phyloP scores from a whole-genome alignment of 495 filamentous ascomycete genomes.

The Penicillium canescens region DNA sequence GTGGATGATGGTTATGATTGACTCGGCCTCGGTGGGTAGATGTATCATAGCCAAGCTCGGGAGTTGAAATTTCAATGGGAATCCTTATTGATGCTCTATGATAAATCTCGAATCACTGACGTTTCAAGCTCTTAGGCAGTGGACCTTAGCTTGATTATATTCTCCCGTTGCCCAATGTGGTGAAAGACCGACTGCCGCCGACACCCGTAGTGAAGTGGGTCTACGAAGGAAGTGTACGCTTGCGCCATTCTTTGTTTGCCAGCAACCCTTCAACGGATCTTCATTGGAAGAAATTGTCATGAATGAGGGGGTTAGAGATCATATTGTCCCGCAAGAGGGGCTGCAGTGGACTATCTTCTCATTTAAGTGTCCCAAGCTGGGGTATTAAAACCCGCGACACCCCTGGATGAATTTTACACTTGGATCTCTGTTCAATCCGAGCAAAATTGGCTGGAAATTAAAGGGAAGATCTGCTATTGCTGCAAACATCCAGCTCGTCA shows the following conservation, averaged over 20 bases:
- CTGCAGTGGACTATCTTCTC: too few species aligned
- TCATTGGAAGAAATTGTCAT: neutral
- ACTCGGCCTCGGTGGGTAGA: too few species aligned
- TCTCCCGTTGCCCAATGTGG: neutral
- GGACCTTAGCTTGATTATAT: too few species aligned
- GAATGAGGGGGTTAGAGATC: neutral
- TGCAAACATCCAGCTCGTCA: neutral
- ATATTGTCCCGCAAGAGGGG: too few species aligned
- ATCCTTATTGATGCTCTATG: neutral
- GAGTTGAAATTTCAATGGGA: neutral
- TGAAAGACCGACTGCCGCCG: constrained; percentile 12
- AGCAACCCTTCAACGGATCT: neutral
- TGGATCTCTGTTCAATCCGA: too few species aligned
- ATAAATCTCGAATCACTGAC: too few species aligned
- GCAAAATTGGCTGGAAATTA: neutral
- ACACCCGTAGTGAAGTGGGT: constrained; percentile 10
- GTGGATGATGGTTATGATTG: constrained; percentile 17
- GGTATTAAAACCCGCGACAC: too few species aligned
- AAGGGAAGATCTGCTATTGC: neutral
- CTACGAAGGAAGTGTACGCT: neutral
- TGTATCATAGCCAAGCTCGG: too few species aligned
- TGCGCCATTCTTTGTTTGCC: neutral
- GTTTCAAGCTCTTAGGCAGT: too few species aligned
- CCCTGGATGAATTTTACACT: too few species aligned
- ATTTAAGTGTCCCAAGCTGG: too few species aligned